phyloP scores from a whole-genome alignment of 2,329 filamentous ascomycete genomes.

The Xylariaceae sp. region DNA sequence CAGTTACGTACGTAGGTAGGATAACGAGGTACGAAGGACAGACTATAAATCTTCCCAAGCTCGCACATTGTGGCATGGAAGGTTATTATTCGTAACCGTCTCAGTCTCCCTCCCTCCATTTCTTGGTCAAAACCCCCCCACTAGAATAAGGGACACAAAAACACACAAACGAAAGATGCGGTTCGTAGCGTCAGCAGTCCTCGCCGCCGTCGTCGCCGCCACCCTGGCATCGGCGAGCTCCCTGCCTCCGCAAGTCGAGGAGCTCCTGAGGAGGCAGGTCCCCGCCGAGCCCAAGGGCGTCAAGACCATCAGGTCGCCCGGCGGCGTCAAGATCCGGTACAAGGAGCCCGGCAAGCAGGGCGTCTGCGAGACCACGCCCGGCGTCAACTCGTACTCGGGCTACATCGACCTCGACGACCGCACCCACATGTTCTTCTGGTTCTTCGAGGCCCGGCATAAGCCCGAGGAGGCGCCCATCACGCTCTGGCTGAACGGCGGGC shows the following conservation, averaged over 20 bases:
- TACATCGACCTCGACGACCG: slow-evolving; percentile 27
- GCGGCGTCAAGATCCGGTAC: slow-evolving; percentile 42
- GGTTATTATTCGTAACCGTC: too few relatives aligned
- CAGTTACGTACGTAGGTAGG: too few relatives aligned
- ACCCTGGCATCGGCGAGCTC: slow-evolving; percentile 16
- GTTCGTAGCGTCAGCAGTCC: slow-evolving; percentile 12
- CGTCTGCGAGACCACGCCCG: slow-evolving; percentile 47
- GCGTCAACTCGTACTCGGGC: slow-evolving; percentile 42
- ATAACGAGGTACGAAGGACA: too few relatives aligned
- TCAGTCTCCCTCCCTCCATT: too few relatives aligned
- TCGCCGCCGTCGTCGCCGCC: slow-evolving; percentile 17
- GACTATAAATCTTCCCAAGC: too few relatives aligned
- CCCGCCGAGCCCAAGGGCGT: slow-evolving; percentile 38
- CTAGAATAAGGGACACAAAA: too few relatives aligned
- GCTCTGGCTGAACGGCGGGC: slow-evolving; percentile 47
- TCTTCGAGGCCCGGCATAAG: slow-evolving; percentile 38
- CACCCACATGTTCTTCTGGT: slow-evolving; percentile 42
- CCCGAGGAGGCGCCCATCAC: slow-evolving; percentile 37
- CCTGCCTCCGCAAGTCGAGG: slow-evolving; percentile 21
- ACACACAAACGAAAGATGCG: slow-evolving; percentile 11
- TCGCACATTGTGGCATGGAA: too few relatives aligned
- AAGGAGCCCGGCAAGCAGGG: slow-evolving; percentile 44
- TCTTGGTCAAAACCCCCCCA: too few relatives aligned
- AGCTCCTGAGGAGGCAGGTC: slow-evolving; percentile 27
- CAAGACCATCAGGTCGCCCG: slow-evolving; percentile 39